Percentiles rank a stretch among this genome's conserved stretches.
Conservation (phyloP, 2,329 filamentous ascomycete genomes). For the Fusarium nisikadoi region DNA sequence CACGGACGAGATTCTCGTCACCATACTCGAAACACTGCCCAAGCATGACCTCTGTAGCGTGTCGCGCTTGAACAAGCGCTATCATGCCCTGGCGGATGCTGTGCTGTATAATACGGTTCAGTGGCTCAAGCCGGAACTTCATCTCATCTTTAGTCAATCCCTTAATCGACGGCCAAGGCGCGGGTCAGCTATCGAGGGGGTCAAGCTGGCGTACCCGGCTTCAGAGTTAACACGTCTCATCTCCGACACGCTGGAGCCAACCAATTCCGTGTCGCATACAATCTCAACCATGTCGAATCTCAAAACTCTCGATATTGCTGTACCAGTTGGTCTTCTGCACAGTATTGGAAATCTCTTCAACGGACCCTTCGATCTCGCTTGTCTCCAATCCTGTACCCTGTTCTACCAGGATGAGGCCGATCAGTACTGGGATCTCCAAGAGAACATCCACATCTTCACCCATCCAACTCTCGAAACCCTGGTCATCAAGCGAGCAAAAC, state of each 20-base stretch:
- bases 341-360: conserved; percentile 62
- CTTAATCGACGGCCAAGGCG: conserved; percentile 58
- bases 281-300: conserved; percentile 63
- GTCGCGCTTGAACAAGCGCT: conserved; percentile 55
- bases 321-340: conserved; percentile 56
- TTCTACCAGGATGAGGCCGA: conserved; percentile 58
- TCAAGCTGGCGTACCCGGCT: conserved; percentile 58
- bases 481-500: conserved; percentile 56
- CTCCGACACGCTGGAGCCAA: conserved; percentile 50
- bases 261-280: conserved; percentile 58
- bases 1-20: conserved; percentile 54
- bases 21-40: conserved; percentile 53
- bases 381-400: conserved; percentile 57
- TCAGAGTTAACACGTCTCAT: conserved; percentile 56
- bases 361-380: conserved; percentile 61
- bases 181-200: conserved; percentile 58
- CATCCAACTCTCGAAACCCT: conserved; percentile 61
- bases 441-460: conserved; percentile 63
- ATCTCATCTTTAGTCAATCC: conserved; percentile 60
- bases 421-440: conserved; percentile 61
- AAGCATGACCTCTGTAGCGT: conserved; percentile 56
- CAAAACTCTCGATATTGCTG: conserved; percentile 57
- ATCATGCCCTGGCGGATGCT: conserved; percentile 58
- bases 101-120: conserved; percentile 59
- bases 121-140: conserved; percentile 59